A percentile compares a stretch with the other conserved stretches of the same genome.
Evolutionary conservation across 805 yeast species (phyloP).

Genomic region (Candida boleticola): DNA sequence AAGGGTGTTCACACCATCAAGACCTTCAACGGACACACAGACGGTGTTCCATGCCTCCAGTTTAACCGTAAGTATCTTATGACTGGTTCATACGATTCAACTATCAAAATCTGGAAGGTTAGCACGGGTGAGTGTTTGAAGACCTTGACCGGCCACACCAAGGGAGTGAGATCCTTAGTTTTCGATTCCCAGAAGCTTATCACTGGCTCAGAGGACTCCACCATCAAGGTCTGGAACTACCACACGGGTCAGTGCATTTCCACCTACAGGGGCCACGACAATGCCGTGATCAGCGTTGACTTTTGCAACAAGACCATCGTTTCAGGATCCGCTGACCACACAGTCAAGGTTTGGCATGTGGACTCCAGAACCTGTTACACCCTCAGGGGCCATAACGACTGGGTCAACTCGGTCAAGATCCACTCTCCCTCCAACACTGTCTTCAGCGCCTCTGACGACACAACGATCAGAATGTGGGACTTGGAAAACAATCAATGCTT

Average conservation of each 20-base stretch:
- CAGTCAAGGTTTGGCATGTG: slow-evolving; percentile 95
- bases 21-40: slow-evolving; percentile 77
- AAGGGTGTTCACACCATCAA: slow-evolving; percentile 67
- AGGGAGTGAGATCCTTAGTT: slow-evolving; percentile 80
- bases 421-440: slow-evolving; percentile 76
- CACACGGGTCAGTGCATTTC: slow-evolving; percentile 92
- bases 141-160: slow-evolving; percentile 83
- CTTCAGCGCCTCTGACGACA: slow-evolving; percentile 87
- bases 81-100: slow-evolving; percentile 90
- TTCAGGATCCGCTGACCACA: slow-evolving; percentile 88
- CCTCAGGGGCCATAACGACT: slow-evolving; percentile 86
- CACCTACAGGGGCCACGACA: slow-evolving; percentile 90
- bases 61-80: slow-evolving; percentile 73
- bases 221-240: slow-evolving; percentile 95
- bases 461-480: slow-evolving; percentile 95
- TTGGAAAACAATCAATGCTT: slow-evolving; percentile 75
- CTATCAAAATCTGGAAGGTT: slow-evolving; percentile 91
- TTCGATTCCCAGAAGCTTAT: slow-evolving; percentile 89
- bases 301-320: slow-evolving; percentile 78
- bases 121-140: slow-evolving; percentile 73
- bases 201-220: slow-evolving; percentile 87
- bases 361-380: slow-evolving; percentile 91
- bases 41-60: slow-evolving; percentile 85
- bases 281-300: slow-evolving; percentile 82
- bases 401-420: slow-evolving; percentile 88